Conservation (phyloP, 2,329 filamentous ascomycete genomes). For the Graphilbum ipis-grandicollis region DNA sequence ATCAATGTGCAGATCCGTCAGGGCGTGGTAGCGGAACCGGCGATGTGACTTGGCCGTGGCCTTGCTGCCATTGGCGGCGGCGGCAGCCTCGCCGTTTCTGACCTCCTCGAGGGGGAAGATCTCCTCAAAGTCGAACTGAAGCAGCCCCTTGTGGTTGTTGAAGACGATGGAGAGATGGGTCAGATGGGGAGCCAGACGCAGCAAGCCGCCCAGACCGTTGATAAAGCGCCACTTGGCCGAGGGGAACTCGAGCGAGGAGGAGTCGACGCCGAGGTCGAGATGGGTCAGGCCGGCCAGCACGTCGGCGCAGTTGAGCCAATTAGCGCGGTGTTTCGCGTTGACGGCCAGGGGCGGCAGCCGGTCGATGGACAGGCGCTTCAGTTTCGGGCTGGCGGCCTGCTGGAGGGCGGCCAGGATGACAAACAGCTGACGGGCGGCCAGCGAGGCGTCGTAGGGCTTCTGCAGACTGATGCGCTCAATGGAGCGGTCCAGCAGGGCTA, state of each 20-base stretch:
- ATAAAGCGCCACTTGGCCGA: constrained; percentile 20
- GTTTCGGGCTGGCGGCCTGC: constrained; percentile 1
- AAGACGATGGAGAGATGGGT: constrained; percentile 23
- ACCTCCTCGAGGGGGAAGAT: constrained; percentile 10
- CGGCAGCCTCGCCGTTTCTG: neutral
- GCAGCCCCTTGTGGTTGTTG: constrained; percentile 20
- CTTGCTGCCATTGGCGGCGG: constrained; percentile 11
- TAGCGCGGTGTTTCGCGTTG: constrained; percentile 17
- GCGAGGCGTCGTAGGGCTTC: constrained; percentile 18
- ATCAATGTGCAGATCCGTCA: constrained; percentile 25
- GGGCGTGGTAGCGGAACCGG: constrained; percentile 18
- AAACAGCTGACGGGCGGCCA: constrained; percentile 18
- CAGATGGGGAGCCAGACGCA: constrained; percentile 20
- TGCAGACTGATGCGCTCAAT: constrained; percentile 11
- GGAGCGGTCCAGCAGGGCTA: constrained; percentile 18
- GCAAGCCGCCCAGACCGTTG: constrained; percentile 24
- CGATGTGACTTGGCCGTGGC: neutral
- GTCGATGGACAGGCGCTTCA: constrained; percentile 23
- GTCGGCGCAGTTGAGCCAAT: constrained; percentile 23
- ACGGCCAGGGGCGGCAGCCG: constrained; percentile 25
- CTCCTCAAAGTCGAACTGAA: constrained; percentile 21
- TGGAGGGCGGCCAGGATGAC: constrained; percentile 8
- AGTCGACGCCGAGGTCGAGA: constrained; percentile 23
- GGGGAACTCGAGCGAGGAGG: constrained; percentile 19
- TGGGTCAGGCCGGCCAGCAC: constrained; percentile 21